A percentile compares a stretch with the other conserved stretches of the same genome.
phyloP scores from a whole-genome alignment of 768 basidiomycete species.

The Tylopilus subfusipes region DNA sequence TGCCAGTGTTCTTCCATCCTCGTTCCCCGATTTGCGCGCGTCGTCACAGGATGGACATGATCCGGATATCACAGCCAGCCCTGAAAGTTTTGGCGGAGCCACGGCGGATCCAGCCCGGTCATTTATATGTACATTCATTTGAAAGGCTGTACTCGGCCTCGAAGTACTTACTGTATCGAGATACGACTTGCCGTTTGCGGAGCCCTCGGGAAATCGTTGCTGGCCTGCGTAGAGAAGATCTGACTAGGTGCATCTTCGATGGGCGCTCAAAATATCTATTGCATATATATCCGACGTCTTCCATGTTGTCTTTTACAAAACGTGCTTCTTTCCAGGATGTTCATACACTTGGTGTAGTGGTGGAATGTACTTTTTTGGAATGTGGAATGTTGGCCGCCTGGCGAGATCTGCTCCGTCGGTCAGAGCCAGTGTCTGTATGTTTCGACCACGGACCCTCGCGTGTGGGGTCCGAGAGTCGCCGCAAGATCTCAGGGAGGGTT shows the following conservation, averaged over 20 bases:
- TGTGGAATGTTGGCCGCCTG: not conserved
- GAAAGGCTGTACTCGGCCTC: conserved; percentile 3
- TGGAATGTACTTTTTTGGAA: conserved; percentile 1
- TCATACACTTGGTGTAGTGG: not conserved
- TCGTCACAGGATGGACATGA: conserved; percentile 3
- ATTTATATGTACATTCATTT: not conserved
- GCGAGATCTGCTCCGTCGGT: conserved; percentile 1
- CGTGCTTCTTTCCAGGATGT: conserved; percentile 9
- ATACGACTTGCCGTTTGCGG: conserved; percentile 4
- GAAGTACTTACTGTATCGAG: conserved; percentile 1
- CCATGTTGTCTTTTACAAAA: conserved; percentile 9
- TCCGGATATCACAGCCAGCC: conserved; percentile 14
- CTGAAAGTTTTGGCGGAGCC: conserved; percentile 7
- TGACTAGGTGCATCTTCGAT: conserved; percentile 17
- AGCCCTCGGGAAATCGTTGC: conserved; percentile 18
- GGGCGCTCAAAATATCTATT: conserved; percentile 12
- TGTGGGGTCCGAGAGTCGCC: conserved; percentile 1
- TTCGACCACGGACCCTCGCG: conserved; percentile 7
- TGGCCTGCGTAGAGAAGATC: conserved; percentile 17
- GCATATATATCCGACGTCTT: conserved; percentile 22
- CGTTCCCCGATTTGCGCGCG: conserved; percentile 2
- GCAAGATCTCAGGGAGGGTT: not conserved
- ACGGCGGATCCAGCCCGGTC: conserved; percentile 13
- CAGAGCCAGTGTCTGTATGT: not conserved
- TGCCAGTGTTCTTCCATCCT: not conserved